Evolutionary conservation across 1,284 basidiomycete genomes (phyloP).

Genomic region (Cryptococcus sp.): DNA sequence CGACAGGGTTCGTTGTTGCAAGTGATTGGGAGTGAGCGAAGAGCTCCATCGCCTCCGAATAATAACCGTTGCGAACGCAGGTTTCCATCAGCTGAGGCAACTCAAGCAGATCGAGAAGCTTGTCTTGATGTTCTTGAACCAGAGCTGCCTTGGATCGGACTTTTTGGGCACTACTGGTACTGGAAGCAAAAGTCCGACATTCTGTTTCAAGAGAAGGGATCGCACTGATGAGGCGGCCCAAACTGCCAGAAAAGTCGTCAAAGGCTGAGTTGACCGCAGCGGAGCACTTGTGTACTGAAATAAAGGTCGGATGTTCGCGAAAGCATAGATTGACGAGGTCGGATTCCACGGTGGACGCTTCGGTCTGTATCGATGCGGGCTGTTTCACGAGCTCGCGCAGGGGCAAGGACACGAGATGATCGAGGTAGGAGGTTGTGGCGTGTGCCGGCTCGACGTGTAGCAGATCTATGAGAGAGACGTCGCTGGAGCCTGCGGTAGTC

Average conservation of each 20-base stretch:
- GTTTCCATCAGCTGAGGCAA: constrained; percentile 86
- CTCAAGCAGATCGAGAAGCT: constrained; percentile 84
- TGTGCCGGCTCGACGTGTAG: constrained; percentile 21
- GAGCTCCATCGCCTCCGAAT: constrained; percentile 83
- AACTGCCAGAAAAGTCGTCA: constrained; percentile 63
- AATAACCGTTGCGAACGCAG: constrained; percentile 86
- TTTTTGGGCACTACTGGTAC: constrained; percentile 61
- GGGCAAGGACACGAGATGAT: constrained; percentile 65
- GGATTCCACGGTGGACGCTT: constrained; percentile 77
- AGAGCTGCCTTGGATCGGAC: constrained; percentile 72
- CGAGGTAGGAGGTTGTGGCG: constrained; percentile 37
- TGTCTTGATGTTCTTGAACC: constrained; percentile 86
- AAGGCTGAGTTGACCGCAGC: constrained; percentile 67
- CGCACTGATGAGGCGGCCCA: constrained; percentile 64
- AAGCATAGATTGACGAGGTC: constrained; percentile 84
- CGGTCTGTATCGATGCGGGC: constrained; percentile 71
- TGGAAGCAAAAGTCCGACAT: constrained; percentile 64
- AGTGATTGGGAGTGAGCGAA: constrained; percentile 65
- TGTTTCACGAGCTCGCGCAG: constrained; percentile 68
- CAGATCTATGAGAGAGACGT: constrained; percentile 33
- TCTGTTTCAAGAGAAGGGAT: constrained; percentile 72
- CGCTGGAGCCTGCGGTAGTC: no score
- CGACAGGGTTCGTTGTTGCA: constrained; percentile 53
- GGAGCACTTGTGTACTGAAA: constrained; percentile 66
- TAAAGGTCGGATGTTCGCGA: constrained; percentile 82